Evolutionary conservation across 139 green algal species (phyloP), one percentile per base, ranked within the genome.

Genomic region (Micractinium sp.): DNA sequence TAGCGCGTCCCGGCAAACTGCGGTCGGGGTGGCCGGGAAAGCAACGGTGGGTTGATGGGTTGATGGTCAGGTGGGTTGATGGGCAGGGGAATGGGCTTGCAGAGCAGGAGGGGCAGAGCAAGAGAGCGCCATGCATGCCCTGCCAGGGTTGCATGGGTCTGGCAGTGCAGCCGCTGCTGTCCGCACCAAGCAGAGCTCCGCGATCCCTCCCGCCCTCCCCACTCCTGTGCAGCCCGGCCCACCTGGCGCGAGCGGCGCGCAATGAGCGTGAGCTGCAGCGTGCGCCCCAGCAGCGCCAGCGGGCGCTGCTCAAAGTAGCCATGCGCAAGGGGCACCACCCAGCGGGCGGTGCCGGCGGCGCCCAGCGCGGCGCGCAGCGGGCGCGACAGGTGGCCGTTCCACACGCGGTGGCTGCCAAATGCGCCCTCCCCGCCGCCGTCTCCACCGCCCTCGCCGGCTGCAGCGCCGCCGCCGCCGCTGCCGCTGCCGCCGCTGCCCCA

Each of bases 1-100:
- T 97, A 99, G 31, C 97, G 93, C 7, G 98, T 99, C 82, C 98
- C 98, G 1, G 97, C 97, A 95, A 99, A 99, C 91, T 97, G 93
- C 36, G 95, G 93, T 5, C 31, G 35, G 15, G 39, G 78, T 1
- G 3, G 78, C 31, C 3, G 36, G 78, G 16, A 20, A n/a, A n/a
- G 36, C 3, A 33, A 0, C 5, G 33, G 35, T 81, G n/a, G 74
- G 74, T 53, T 27, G 33, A 15, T 69, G 61, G 61, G 61, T 25
- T 25, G 61, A 19, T 25, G 61, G 61, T n/a, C n/a, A n/a, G n/a
- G n/a, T n/a, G n/a, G n/a, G n/a, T 71, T 71, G 63, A 25, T 71
- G 19, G 19, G 20, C 63, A 71, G 63, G 7, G 16, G 20, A 27
- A 31, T n/a, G n/a, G n/a, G n/a, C n/a, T n/a, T n/a, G n/a, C n/a